Conservation (phyloP, 176 grass and related monocot species). For the Thalia dealbata region DNA sequence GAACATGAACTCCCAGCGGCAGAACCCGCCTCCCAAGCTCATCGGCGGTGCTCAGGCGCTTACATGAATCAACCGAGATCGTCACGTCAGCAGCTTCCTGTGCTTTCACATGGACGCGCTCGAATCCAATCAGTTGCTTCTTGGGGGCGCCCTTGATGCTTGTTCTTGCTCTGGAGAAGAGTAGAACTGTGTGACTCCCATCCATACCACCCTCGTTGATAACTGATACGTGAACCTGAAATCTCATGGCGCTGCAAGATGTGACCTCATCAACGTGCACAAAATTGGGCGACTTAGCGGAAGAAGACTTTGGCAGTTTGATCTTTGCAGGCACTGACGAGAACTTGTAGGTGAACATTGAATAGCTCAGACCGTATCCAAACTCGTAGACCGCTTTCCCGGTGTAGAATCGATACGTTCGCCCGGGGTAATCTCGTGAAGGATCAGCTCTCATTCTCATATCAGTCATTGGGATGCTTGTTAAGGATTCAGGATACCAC, state of each 20-base stretch:
- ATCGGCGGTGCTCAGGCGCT: constrained; percentile 50
- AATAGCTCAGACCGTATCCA: constrained; percentile 85
- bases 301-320: constrained; percentile 28
- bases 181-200: constrained; percentile 47
- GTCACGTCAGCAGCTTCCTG: constrained; percentile 28
- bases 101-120: constrained; percentile 36
- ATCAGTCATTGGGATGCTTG: constrained; percentile 65
- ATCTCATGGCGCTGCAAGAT: constrained; percentile 50
- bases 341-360: constrained; percentile 53
- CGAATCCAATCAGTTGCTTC: constrained; percentile 73
- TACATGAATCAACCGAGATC: constrained; percentile 68
- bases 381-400: constrained; percentile 63
- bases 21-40: constrained; percentile 42
- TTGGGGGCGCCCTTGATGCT: constrained; percentile 33
- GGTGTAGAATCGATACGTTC: constrained; percentile 87
- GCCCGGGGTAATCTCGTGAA: constrained; percentile 62
- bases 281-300: constrained; percentile 18
- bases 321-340: constrained; percentile 44
- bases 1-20: constrained; percentile 39
- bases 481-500: constrained; percentile 88
- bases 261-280: constrained; percentile 43
- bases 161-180: constrained; percentile 41
- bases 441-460: constrained; percentile 81
- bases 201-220: constrained; percentile 53
- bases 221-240: constrained; percentile 48